A percentile compares a stretch with the other conserved stretches of the same genome.
These are phyloP conservation scores for Globisporangium cederbergense DNA, from an alignment of 352 stramenopile genomes.

Conservation along the genomic window DNA sequence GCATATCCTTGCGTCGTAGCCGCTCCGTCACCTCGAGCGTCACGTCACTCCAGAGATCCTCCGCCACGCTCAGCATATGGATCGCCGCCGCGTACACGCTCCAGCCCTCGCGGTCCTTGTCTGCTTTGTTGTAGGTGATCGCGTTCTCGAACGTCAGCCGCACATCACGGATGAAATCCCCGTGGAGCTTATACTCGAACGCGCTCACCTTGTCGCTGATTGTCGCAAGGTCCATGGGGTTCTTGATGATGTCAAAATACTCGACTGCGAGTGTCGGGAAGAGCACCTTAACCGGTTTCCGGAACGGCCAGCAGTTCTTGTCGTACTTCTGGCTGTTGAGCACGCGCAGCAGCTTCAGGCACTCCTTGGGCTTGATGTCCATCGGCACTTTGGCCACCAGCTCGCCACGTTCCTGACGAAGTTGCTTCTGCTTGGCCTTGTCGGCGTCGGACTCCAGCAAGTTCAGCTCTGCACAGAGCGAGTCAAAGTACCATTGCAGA, in stretches of 20 bases:
- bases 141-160: slow-evolving; percentile 84
- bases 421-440: slow-evolving; percentile 32
- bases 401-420: slow-evolving; percentile 50
- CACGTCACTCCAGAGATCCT: slow-evolving; percentile 77
- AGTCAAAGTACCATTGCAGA: slow-evolving; percentile 84
- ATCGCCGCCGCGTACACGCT: slow-evolving; percentile 75
- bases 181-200: slow-evolving; percentile 77
- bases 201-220: slow-evolving; percentile 62
- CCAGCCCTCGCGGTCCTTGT: slow-evolving; percentile 81
- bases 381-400: slow-evolving; percentile 52
- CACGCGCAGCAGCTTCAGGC: slow-evolving; percentile 68
- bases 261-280: slow-evolving; percentile 69
- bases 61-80: slow-evolving; percentile 67
- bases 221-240: slow-evolving; percentile 76
- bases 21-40: slow-evolving; percentile 77
- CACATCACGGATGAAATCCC: slow-evolving; percentile 80
- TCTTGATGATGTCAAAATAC: slow-evolving; percentile 84
- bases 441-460: slow-evolving; percentile 22
- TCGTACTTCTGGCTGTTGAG: slow-evolving; percentile 87
- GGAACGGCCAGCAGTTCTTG: slow-evolving; percentile 86
- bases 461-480: slow-evolving; percentile 68
- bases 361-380: slow-evolving; percentile 82
- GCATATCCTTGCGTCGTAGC: slow-evolving; percentile 58
- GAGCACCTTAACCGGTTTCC: slow-evolving; percentile 67
- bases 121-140: slow-evolving; percentile 71